Percentiles rank a stretch among this genome's conserved stretches.
Conservation (phyloP, 345 rosid species). For the Abelmoschus esculentus region DNA sequence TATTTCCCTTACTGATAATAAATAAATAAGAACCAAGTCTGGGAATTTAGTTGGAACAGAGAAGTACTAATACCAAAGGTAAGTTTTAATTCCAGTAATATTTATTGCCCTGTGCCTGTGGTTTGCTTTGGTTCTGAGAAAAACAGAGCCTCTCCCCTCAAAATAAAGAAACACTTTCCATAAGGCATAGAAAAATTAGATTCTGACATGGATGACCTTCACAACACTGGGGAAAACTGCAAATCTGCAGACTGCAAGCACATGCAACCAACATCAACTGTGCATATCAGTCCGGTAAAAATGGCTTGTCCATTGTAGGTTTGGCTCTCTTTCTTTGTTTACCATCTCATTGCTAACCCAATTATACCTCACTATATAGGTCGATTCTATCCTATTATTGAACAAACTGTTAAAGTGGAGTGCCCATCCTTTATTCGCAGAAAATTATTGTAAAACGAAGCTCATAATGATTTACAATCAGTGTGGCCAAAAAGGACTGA, state of each 20-base stretch:
- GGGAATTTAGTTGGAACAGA: no score
- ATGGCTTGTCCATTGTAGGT: no score
- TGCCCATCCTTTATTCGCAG: conserved; percentile 4
- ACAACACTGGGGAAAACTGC: not conserved
- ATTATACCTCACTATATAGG: not conserved
- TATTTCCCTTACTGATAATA: no score
- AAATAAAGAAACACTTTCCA: not conserved
- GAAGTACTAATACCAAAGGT: no score
- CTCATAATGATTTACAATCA: not conserved
- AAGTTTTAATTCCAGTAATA: no score
- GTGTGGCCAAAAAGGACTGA: not conserved
- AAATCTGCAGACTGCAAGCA: conserved; percentile 1
- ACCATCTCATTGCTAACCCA: not conserved
- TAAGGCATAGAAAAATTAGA: not conserved
- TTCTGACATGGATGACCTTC: not conserved
- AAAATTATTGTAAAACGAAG: not conserved
- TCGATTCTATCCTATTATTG: not conserved
- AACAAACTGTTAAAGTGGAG: not conserved
- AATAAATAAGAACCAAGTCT: no score
- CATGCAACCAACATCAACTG: not conserved
- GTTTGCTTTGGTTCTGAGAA: not conserved
- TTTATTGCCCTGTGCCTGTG: not conserved
- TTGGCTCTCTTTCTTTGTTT: no score
- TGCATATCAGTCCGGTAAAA: not conserved
- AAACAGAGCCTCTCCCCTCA: not conserved